phyloP scores from a whole-genome alignment of 179 eudicot species.

The Actinidia chinensis region DNA sequence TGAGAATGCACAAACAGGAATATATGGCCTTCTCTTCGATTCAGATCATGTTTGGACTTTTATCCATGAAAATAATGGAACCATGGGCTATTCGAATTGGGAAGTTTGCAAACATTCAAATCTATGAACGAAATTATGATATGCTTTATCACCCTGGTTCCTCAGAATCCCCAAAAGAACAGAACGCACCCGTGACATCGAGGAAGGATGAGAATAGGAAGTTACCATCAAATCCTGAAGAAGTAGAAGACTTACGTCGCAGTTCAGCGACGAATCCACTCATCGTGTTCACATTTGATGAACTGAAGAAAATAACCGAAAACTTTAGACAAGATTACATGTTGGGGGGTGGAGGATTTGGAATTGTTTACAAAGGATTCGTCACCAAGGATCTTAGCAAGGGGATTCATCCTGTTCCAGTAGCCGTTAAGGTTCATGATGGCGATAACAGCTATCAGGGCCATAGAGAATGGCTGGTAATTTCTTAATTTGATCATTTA shows the following conservation, averaged over 20 bases:
- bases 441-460: slow-evolving; percentile 86
- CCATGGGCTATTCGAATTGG: too few species aligned
- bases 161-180: slow-evolving; percentile 49
- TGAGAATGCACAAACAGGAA: neutral
- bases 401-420: slow-evolving; percentile 53
- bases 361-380: slow-evolving; percentile 81
- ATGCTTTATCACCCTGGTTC: neutral
- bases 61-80: neutral
- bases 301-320: slow-evolving; percentile 57
- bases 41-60: neutral
- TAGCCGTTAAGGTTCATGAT: slow-evolving; percentile 92
- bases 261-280: slow-evolving; percentile 55
- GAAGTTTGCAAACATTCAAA: neutral
- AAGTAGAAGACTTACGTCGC: slow-evolving; percentile 81
- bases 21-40: neutral
- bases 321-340: slow-evolving; percentile 71
- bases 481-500: neutral
- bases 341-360: slow-evolving; percentile 90
- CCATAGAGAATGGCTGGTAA: slow-evolving; percentile 95
- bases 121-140: neutral
- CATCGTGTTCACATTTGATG: slow-evolving; percentile 60
- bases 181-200: slow-evolving; percentile 27
- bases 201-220: slow-evolving; percentile 39
- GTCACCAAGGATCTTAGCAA: slow-evolving; percentile 44
- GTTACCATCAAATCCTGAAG: slow-evolving; percentile 80